Conservation (phyloP, 2,329 filamentous ascomycete genomes). For the Drechslerella dactyloides region DNA sequence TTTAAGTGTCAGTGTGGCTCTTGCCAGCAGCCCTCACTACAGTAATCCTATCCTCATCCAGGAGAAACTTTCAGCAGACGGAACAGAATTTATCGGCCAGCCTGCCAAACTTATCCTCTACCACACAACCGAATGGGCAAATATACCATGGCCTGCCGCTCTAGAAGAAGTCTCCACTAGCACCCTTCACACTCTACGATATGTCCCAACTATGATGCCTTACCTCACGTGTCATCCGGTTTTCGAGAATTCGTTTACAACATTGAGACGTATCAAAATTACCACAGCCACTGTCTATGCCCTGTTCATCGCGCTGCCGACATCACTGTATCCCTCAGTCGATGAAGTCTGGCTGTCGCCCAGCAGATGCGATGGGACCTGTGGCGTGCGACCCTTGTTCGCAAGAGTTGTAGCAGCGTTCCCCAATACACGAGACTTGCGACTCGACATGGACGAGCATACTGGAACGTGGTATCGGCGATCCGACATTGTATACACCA, state of each 20-base stretch:
- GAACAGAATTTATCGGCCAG: not conserved
- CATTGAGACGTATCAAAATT: not conserved
- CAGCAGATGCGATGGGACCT: too few species aligned
- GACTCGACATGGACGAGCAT: not conserved
- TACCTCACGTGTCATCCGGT: not conserved
- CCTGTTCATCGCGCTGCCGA: too few species aligned
- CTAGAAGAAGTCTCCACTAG: constrained; percentile 10
- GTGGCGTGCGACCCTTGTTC: too few species aligned
- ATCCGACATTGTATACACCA: not conserved
- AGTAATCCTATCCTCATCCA: not conserved
- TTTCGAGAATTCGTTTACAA: not conserved
- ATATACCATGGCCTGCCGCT: not conserved
- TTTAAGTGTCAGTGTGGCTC: not conserved
- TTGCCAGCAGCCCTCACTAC: not conserved
- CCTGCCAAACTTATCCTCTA: not conserved
- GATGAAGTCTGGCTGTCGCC: too few species aligned
- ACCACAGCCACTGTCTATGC: not conserved
- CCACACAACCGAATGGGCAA: not conserved
- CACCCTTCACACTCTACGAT: not conserved
- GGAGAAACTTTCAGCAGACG: not conserved
- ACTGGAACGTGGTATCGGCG: not conserved
- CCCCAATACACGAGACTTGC: not conserved
- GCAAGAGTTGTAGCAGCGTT: not conserved
- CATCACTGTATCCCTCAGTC: too few species aligned
- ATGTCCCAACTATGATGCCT: not conserved